phyloP scores from a whole-genome alignment of 345 rosid species.

The Euphorbia lathyris region DNA sequence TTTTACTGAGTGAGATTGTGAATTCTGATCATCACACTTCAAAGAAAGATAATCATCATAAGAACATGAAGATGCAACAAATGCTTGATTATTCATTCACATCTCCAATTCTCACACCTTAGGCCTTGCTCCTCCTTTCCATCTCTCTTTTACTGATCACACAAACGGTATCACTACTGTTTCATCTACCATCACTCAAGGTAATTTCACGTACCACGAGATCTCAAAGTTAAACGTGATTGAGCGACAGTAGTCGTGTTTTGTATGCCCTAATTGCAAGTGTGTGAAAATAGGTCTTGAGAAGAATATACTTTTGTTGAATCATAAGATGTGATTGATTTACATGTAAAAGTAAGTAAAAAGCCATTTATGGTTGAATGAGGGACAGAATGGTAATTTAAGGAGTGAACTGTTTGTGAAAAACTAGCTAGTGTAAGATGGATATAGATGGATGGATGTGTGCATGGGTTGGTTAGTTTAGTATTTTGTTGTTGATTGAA shows the following conservation, averaged over 20 bases:
- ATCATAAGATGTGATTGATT: neutral
- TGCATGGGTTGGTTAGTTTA: slow-evolving; percentile 40
- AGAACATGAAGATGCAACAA: slow-evolving; percentile 39
- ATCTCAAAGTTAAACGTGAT: too few species aligned
- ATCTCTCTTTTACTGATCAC: slow-evolving; percentile 23
- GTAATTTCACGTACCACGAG: slow-evolving; percentile 21
- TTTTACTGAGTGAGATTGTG: slow-evolving; percentile 51
- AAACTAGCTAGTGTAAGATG: too few species aligned
- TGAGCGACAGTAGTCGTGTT: neutral
- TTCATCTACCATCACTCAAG: too few species aligned
- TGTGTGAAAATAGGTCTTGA: slow-evolving; percentile 5
- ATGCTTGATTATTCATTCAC: slow-evolving; percentile 30
- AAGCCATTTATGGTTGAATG: neutral
- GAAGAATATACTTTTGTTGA: slow-evolving; percentile 12
- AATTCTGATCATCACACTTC: slow-evolving; percentile 32
- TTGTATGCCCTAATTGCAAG: neutral
- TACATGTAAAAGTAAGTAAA: neutral
- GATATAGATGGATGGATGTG: slow-evolving; percentile 34
- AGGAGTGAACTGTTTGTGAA: slow-evolving; percentile 18
- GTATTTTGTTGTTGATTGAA: neutral
- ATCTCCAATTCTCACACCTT: slow-evolving; percentile 23
- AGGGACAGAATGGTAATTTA: slow-evolving; percentile 12
- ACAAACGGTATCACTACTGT: slow-evolving; percentile 25
- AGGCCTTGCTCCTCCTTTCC: slow-evolving; percentile 21
- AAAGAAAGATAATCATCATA: slow-evolving; percentile 37